These are phyloP conservation scores for Candida chauliodis DNA, from an alignment of 805 yeast species.

Conservation along the genomic window DNA sequence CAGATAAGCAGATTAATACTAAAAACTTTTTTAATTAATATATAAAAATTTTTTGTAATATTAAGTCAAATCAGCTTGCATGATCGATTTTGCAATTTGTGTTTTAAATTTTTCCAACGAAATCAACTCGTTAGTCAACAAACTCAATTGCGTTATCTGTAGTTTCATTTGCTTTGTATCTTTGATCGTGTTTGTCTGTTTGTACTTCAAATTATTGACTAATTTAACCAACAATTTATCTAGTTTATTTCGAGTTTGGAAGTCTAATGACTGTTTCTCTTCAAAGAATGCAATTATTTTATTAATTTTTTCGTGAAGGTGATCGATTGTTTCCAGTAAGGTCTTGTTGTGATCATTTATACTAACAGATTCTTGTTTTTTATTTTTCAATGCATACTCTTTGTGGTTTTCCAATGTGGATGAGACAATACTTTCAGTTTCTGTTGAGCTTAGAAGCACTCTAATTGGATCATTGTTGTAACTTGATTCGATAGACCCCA, in stretches of 20 bases:
- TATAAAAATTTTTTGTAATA: neutral
- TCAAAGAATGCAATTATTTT: conserved; percentile 19
- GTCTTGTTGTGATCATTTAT: conserved; percentile 8
- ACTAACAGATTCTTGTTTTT: neutral
- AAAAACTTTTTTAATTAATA: neutral
- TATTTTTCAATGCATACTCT: conserved; percentile 17
- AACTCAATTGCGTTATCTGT: conserved; percentile 24
- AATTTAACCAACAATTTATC: conserved; percentile 25
- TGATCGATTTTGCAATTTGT: conserved; percentile 11
- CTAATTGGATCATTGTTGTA: conserved; percentile 8
- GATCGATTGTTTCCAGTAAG: conserved; percentile 12
- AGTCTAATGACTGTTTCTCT: conserved; percentile 1
- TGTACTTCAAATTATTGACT: conserved; percentile 4
- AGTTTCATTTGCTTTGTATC: conserved; percentile 12
- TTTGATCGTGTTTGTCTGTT: neutral
- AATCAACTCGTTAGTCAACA: conserved; percentile 28
- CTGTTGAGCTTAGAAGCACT: conserved; percentile 21
- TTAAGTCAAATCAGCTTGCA: neutral
- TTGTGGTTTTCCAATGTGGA: conserved; percentile 27
- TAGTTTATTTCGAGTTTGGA: conserved; percentile 14
- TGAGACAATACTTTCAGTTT: conserved; percentile 31
- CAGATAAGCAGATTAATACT: neutral
- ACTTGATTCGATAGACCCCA: neutral
- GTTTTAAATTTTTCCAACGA: conserved; percentile 19
- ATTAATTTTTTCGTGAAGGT: conserved; percentile 20